Evolutionary conservation across 2,329 filamentous ascomycete genomes (phyloP), one percentile per base, ranked within the genome.

Genomic region (Sarocladiaceae sp.): DNA sequence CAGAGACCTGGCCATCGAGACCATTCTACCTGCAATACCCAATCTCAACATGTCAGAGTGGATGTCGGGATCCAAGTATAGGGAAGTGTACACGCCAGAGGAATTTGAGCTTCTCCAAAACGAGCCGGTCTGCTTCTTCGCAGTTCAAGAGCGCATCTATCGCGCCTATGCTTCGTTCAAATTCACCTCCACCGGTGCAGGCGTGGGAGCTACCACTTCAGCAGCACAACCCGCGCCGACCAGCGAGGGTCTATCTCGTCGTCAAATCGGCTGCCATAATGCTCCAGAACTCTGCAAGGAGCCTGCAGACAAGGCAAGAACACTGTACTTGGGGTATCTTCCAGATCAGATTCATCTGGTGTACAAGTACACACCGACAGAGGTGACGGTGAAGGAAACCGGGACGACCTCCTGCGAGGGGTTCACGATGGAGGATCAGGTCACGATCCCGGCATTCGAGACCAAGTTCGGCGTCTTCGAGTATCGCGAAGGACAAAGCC

Each of bases 271-370:
- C 3, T 48, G 44, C 18, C 25, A 48, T 17, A 48, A 48, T 20
- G 44, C 28, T 3, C 44, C 44, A 22, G 44, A 48, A n/a, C 44
- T 48, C n/a, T 48, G 25, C 28, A 48, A 31, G 28, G 15, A 4
- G 26, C 44, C 44, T 18, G 44, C 4, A 26, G 25, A 48, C 12
- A 48, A 48, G 26, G 28, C 44, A 8, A 26, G 26, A 12, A 48
- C 44, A 5, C 15, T 48, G 10, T 48, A 48, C 22, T 28, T 48
- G 4, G 44, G 44, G 6, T 48, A 48, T n/a, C 25, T 48, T 6
- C 44, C 44, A 6, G 44, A 33, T 33, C 44, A 48, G 26, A 48
- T 48, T 28, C 44, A 48, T 28, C 28, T 48, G 4, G 44, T 48
- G 22, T 48, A 48, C 17, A 33, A 48, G 17, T 26, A 48, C 26